Evolutionary conservation across 768 basidiomycete genomes (phyloP), one percentile per base, ranked within the genome.

Genomic region (Mrakia frigida): DNA sequence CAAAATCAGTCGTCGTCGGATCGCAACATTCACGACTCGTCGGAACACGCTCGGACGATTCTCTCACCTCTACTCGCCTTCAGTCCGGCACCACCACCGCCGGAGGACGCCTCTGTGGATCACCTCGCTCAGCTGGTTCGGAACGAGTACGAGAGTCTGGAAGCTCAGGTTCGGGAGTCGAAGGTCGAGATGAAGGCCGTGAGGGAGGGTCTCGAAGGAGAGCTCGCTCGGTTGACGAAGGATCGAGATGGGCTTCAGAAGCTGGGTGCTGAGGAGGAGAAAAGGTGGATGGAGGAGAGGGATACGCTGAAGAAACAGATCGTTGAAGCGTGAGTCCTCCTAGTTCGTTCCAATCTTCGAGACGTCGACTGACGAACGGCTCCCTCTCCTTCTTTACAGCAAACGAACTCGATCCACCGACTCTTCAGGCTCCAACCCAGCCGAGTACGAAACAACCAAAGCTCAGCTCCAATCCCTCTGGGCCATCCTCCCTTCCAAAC

Each of bases 401-500:
- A 28, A 21, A 14, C 52, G 52, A 11, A 52, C 35, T n/a, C 70
- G 53, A 28, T 71, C 53, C 35, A 28, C 25, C 21, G 46, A 50
- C 70, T 41, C 39, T n/a, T 52, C 70, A 25, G 21, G 33, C 52
- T 59, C 50, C 52, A 21, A 25, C n/a, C 52, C 25, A 14, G 37
- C 59, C 52, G 35, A 56, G 14, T 68, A 39, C 39, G 65, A 68
- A 16, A 35, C 37, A 6, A 75, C 68, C 46, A 70, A 37, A 35
- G 74, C 74, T 25, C 61, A 75, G 21, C 56, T 75, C 31, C 61
- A 75, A 61, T 37, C 73, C 14, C 80, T 96, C 33, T 98, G 94
- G 93, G 83, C 86, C 6, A 86, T 90, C 56, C 87, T 98, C 0
- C 95, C 95, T 16, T 91, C 93, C 2, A n/a, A 50, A 33, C 6